Evolutionary conservation across 495 filamentous ascomycete species (phyloP).

Genomic region (Glonium stellatum): DNA sequence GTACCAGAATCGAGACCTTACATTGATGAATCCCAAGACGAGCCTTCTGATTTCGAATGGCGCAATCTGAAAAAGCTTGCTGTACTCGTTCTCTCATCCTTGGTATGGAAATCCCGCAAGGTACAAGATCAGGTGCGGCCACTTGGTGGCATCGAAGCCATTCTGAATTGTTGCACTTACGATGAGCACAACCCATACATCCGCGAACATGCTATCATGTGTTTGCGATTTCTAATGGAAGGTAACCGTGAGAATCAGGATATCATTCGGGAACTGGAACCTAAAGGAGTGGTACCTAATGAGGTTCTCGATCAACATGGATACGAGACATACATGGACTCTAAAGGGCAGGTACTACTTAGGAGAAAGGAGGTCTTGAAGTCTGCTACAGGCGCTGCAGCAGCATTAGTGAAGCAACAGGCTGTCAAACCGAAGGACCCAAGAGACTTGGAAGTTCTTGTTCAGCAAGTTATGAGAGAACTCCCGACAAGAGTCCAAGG

Average conservation of each 20-base stretch:
- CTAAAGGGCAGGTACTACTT: conserved; percentile 34
- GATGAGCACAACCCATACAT: conserved; percentile 87
- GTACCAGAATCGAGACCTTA: conserved; percentile 40
- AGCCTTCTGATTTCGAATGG: conserved; percentile 87
- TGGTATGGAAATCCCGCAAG: conserved; percentile 69
- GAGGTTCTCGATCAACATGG: conserved; percentile 38
- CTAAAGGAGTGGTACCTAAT: conserved; percentile 24
- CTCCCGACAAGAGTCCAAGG: conserved; percentile 26
- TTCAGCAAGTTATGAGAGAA: conserved; percentile 34
- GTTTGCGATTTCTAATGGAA: conserved; percentile 81
- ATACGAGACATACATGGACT: conserved; percentile 40
- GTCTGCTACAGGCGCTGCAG: conserved; percentile 1
- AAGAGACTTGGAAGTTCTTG: conserved; percentile 26
- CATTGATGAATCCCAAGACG: conserved; percentile 60
- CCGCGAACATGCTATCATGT: conserved; percentile 84
- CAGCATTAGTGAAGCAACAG: conserved; percentile 11
- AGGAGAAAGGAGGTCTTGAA: conserved; percentile 13
- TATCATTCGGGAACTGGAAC: conserved; percentile 57
- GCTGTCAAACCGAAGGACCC: conserved; percentile 23
- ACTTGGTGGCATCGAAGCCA: conserved; percentile 71
- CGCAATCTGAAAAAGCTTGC: conserved; percentile 86
- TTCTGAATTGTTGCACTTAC: conserved; percentile 79
- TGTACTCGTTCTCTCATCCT: conserved; percentile 74
- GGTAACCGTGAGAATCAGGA: conserved; percentile 72
- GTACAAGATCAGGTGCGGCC: conserved; percentile 81